Evolutionary conservation across 1,139 yeast species (phyloP), one percentile per base, ranked within the genome.

Genomic region (Scheffersomyces segobiensis): DNA sequence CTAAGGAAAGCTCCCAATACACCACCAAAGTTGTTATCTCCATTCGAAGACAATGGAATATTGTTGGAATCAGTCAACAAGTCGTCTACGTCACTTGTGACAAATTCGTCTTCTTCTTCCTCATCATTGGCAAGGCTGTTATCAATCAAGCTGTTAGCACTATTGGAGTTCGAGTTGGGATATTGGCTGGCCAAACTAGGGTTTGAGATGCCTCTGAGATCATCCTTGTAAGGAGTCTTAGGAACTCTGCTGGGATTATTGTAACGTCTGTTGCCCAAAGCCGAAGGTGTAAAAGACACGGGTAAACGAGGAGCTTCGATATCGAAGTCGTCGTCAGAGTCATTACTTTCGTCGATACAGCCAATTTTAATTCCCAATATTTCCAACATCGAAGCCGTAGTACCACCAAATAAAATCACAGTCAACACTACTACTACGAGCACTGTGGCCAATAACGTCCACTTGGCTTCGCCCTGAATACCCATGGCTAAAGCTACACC

Each of bases 401-500:
- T 96, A 53, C 99, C 99, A 57, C 99, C 99, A 74, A 96, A 96
- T 49, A 96, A 84, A 61, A 96, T 93, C 46, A 96, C 99, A 0
- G 99, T 95, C 52, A 96, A 80, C 46, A 96, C 99, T 19, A 96
- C 99, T 32, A 95, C 98, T 17, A 96, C 98, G 56, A 96, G 78
- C 1, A 96, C 98, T 0, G 99, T 96, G 1, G 99, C 99, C 59
- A 95, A 78, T 56, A 96, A 76, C 0, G 97, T 88, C 74, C 90
- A 88, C 63, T 95, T 96, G 57, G 92, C 88, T 69, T 93, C 98
- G 60, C 99, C 99, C 73, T 91, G 97, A 54, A 96, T 79, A 2
- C 99, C 99, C 87, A 96, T 93, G 0, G 99, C 99, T 67, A 96
- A 82, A 0, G 99, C 99, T 2, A 96, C 99, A 64, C 99, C 99